phyloP scores from a whole-genome alignment of 225 moss, liverwort and hornwort genomes.

The Pseudoscleropodium purum region DNA sequence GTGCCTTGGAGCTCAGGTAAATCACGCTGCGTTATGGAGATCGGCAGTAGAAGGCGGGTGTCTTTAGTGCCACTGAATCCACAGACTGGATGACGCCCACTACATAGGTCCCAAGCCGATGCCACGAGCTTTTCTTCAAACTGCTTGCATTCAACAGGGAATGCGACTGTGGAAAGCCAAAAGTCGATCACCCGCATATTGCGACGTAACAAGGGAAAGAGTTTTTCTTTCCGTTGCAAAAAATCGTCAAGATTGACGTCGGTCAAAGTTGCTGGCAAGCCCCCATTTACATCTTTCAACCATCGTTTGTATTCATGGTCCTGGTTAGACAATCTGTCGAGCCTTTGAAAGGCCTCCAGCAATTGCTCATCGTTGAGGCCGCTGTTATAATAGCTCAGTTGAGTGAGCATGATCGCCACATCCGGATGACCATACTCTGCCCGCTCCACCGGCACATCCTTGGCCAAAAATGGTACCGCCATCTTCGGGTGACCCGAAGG shows the following conservation, averaged over 20 bases:
- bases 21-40: constrained; percentile 7
- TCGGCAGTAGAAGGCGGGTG: constrained; percentile 18
- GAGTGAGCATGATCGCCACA: constrained; percentile 31
- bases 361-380: constrained; percentile 13
- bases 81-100: neutral
- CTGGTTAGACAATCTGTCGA: neutral
- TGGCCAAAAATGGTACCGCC: constrained; percentile 28
- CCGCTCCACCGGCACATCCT: constrained; percentile 29
- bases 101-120: constrained; percentile 27
- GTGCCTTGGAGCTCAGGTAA: constrained; percentile 19
- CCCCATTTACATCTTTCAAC: neutral
- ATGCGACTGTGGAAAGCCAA: constrained; percentile 6
- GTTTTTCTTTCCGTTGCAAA: neutral
- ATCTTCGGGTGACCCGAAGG: constrained; percentile 11
- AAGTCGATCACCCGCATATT: constrained; percentile 33
- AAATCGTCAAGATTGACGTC: constrained; percentile 23
- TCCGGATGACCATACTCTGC: constrained; percentile 30
- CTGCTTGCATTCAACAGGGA: constrained; percentile 15
- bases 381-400: constrained; percentile 28
- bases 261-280: neutral
- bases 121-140: constrained; percentile 20
- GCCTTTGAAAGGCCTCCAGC: constrained; percentile 13
- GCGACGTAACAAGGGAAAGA: constrained; percentile 14
- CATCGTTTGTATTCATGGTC: constrained; percentile 21
- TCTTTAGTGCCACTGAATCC: constrained; percentile 42